Conservation (phyloP, 2,329 filamentous ascomycete species). For the Elsinoe australis region DNA sequence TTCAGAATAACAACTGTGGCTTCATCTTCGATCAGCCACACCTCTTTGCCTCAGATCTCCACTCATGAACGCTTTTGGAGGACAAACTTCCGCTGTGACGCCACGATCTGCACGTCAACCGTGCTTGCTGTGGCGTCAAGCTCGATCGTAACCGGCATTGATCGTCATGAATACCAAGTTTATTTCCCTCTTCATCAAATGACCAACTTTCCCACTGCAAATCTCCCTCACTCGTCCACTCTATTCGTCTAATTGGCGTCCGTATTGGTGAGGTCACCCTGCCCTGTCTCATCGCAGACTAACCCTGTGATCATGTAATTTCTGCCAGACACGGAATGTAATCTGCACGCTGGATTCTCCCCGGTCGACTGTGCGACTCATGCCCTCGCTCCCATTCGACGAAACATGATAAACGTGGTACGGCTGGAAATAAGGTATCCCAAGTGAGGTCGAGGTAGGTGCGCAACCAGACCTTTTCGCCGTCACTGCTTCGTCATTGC, state of each 20-base stretch:
- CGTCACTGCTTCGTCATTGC: slow-evolving; percentile 15
- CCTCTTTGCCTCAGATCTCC: not conserved
- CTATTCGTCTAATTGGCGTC: not conserved
- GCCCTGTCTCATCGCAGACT: not conserved
- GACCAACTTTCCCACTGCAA: slow-evolving; percentile 4
- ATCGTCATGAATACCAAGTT: slow-evolving; percentile 13
- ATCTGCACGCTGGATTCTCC: not conserved
- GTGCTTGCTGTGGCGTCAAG: slow-evolving; percentile 14
- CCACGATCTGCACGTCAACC: slow-evolving; percentile 11
- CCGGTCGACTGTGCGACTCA: not conserved
- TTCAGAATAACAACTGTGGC: slow-evolving; percentile 6
- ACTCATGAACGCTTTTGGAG: too few species aligned
- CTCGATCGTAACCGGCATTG: not conserved
- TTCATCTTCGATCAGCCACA: slow-evolving; percentile 17
- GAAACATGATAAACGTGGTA: slow-evolving; percentile 6
- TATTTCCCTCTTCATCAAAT: slow-evolving; percentile 2
- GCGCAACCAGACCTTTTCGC: not conserved
- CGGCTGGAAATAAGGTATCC: slow-evolving; percentile 13
- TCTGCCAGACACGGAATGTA: slow-evolving; percentile 9
- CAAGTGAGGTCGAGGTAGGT: slow-evolving; percentile 2
- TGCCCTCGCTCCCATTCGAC: not conserved
- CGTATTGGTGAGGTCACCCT: slow-evolving; percentile 9
- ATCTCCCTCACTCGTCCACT: not conserved
- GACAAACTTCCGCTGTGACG: not conserved
- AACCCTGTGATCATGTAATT: slow-evolving; percentile 5